Evolutionary conservation across 202 grass and related monocot genomes (phyloP), one percentile per base, ranked within the genome.

Genomic region (Setaria italica): DNA sequence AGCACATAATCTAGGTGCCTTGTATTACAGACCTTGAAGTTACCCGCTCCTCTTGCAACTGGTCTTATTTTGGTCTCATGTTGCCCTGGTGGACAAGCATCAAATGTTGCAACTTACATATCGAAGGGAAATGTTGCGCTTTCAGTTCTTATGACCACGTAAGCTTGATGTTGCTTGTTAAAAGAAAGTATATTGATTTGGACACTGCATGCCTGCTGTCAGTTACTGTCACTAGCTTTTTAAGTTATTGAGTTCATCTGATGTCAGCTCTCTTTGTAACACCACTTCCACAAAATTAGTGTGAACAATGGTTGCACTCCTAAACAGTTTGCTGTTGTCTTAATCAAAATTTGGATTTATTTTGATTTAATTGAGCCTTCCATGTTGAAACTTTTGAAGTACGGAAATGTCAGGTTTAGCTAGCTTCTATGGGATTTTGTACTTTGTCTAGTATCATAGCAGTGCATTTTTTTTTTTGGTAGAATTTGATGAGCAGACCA

Each of bases 81-180:
- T 74, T 99, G 97, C 85, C 97, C 97, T 78, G 97, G 90, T 90
- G 97, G 97, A 37, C 97, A 99, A 90, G 97, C 97, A 62, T 99
- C 97, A 50, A 99, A 99, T 85, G 97, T 99, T 84, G 97, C 97
- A 74, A 99, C 97, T 81, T 99, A 94, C 64, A 96, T 99, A 89
- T 99, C 93, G 13, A 99, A 94, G 92, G 97, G 97, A 90, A 99
- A 99, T 92, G 97, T 96, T 54, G 97, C 92, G 62, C 97, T 99
- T 81, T 99, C 97, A 42, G 97, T 99, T 87, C 93, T 99, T 82
- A 99, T 99, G 97, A 99, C 97, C 78, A 96, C 93, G 93, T 99
- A 96, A 92, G 89, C 64, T 70, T 86, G 49, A 76, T 42, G 43
- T 84, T 2, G 20, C 80, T 63, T 86, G 25, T 51, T 20, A 89